Evolutionary conservation across 768 basidiomycete genomes (phyloP), one percentile per base, ranked within the genome.

Genomic region (Suillus decipiens): DNA sequence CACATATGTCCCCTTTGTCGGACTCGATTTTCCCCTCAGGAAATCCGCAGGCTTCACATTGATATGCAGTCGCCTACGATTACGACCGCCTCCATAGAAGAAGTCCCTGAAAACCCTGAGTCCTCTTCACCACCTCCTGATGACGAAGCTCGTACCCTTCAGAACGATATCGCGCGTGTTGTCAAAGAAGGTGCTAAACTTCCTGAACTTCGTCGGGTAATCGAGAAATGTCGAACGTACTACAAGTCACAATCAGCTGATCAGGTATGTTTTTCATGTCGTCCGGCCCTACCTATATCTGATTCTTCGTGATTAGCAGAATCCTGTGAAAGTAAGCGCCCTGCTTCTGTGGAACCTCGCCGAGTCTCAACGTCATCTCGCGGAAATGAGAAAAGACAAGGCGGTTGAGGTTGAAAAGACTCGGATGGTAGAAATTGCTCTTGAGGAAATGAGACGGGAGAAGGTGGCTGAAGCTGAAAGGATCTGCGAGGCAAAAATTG

Each of bases 1-100:
- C 75, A 77, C 47, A 74, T 72, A 57, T 91, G 89, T 68, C 89
- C 89, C 53, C 75, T 92, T 55, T 92, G 89, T 75, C 84, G 89
- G 50, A 76, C 71, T 9, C 72, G 76, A 24, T 88, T 88, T 74
- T 77, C 81, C 12, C 71, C 75, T 24, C 68, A 75, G 17, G 77
- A 82, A 11, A 70, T 82, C 51, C 78, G 84, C 53, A 83, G 78
- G 72, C 82, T 92, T 57, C 89, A 88, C 70, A 73, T 90, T 55
- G 88, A 89, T 72, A 62, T 67, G 22, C 75, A 74, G 60, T 81
- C 85, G 54, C 73, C 62, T 60, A 68, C 71, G 34, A 68, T 68
- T 31, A 39, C 72, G 22, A 48, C 71, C 59, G 53, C 65, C n/a
- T 3, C 69, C 15, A 28, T 58, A 5, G 71, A 72, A 11, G 51